Evolutionary conservation across 2,329 filamentous ascomycete species (phyloP).

Genomic region (Ascochyta viciae-villosae): DNA sequence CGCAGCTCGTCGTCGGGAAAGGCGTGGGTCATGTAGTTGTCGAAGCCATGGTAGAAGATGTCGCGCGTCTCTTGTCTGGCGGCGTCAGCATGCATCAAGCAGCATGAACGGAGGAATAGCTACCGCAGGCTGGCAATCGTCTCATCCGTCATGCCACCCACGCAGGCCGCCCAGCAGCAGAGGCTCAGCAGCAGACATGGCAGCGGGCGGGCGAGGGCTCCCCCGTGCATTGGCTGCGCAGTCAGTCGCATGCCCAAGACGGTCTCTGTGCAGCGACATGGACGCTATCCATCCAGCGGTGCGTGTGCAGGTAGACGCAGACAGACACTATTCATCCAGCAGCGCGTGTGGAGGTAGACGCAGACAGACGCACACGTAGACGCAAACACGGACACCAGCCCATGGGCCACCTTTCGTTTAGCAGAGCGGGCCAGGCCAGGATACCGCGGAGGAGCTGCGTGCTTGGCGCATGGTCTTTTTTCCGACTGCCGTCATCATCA

Average conservation of each 20-base stretch:
- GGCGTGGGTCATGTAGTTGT: conserved; percentile 91
- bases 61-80: conserved; percentile 59
- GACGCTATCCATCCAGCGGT: background rate
- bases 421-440: background rate
- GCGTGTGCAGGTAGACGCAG: background rate
- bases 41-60: conserved; percentile 96
- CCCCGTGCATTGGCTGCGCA: conserved; percentile 14
- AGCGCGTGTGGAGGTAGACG: background rate
- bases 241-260: conserved; percentile 49
- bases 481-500: background rate
- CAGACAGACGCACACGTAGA: too few species aligned
- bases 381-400: background rate
- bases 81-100: too few species aligned
- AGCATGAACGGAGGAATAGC: too few species aligned
- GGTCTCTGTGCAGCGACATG: conserved; percentile 44
- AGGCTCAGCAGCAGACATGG: conserved; percentile 44
- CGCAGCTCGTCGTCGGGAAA: conserved; percentile 97
- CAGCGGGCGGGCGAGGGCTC: conserved; percentile 29
- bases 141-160: conserved; percentile 55
- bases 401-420: conserved; percentile 6
- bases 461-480: conserved; percentile 6
- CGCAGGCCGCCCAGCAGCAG: conserved; percentile 43
- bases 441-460: too few species aligned
- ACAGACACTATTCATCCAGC: background rate
- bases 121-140: conserved; percentile 49